Evolutionary conservation across 192 early-diverging fungal species (phyloP), one percentile per base, ranked within the genome.

Genomic region (Thamnidium elegans): DNA sequence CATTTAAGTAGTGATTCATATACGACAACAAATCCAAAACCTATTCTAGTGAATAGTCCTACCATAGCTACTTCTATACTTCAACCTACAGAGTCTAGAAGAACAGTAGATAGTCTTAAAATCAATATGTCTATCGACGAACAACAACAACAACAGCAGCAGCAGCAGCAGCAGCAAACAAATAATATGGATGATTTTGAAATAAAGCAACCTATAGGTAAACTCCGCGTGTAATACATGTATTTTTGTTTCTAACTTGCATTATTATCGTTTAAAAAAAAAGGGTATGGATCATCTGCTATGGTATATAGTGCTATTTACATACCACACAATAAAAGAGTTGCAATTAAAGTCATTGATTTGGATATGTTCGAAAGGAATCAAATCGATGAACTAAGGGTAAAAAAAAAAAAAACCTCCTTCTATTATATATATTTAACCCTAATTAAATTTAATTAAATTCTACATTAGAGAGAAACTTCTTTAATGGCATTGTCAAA

Each of bases 351-450:
- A 66, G 85, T 92, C 63, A 92, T 94, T 68, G 90, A 94, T 68
- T 75, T 94, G 65, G 93, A 94, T 73, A 84, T 86, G 79, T 94
- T 93, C 84, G 92, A 93, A 62, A 77, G 91, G 11, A 90, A 91
- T 63, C 93, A 94, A 71, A 94, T 94, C 62, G 93, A 94, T 70
- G 93, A 93, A 70, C 76, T 94, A 58, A 69, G 93, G 72, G 88
- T 90, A 78, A 58, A 68, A 65, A n/a, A 50, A 21, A 9, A 46
- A 39, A 4, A 17, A 9, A 51, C 6, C 19, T 39, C 36, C 36
- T 9, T 45, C 46, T 48, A 13, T 48, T 17, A 17, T n/a, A 48
- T 48, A 3, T 32, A 42, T 17, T 55, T 23, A 21, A 8, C 39
- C 26, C 26, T 43, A 31, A 20, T 9, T 54, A 26, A 55, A 26